Evolutionary conservation across 768 basidiomycete genomes (phyloP), one percentile per base, ranked within the genome.

Genomic region (Agrocybe praecox): DNA sequence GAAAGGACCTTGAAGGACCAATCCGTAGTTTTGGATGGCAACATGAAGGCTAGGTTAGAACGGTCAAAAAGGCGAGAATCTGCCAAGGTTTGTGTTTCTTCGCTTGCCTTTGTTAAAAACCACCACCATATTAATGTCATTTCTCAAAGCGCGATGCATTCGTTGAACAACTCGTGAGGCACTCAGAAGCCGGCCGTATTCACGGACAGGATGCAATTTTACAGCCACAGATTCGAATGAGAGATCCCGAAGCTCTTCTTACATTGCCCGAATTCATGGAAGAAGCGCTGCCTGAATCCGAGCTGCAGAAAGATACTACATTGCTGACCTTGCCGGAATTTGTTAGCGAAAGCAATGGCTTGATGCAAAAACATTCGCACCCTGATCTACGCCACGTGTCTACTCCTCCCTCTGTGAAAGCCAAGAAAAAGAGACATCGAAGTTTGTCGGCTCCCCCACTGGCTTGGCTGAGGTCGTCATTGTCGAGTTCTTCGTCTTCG

Each of bases 131-230:
- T 33, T 51, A 19, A 29, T 49, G n/a, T 51, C n/a, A 43, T 18
- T 47, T 15, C 32, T 24, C 32, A 32, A 61, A 92, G 89, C 85
- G 87, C 55, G 82, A 87, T 44, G 82, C 82, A 8, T 93, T 96
- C 66, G 87, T 95, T 10, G 86, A 89, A 53, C 83, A 85, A 55
- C 77, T 96, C 2, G 76, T 86, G 10, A 76, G 80, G 24, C 91
- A 91, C 65, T 90, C 92, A 0, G 77, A 80, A 46, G 81, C 86
- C 1, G 87, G 94, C 19, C 81, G 94, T 53, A 73, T 96, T 34
- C 86, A 87, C 52, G 79, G 81, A 14, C 94, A 97, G 70, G 94
- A 96, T 62, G 90, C 92, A 7, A 70, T 82, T 2, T 79, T 85
- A 43, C 76, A 76, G 33, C 64, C 70, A 6, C 67, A 69, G 61